Base-by-base conservation (phyloP, 2,329 filamentous ascomycete species). In the Colletotrichum tofieldiae region DNA sequence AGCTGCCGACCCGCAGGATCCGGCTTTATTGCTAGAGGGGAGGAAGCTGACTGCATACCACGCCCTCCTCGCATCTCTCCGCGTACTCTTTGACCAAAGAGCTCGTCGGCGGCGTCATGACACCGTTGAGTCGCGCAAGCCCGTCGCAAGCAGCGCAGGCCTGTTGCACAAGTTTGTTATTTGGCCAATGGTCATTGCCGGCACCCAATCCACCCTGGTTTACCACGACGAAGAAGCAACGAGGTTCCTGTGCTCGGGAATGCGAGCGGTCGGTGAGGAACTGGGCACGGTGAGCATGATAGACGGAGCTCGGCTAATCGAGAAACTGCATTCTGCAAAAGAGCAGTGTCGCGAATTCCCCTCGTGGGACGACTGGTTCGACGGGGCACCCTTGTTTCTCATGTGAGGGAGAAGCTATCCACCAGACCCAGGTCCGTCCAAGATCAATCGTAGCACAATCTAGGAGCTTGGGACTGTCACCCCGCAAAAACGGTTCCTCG, bases 361-460 rank as follows among this genome's bases (percentile, higher is more conserved):
- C 2, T 60, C 51, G 3, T 69, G 47, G 54, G 65, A 69, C n/a
- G 59, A 18, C 6, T 37, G 60, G 18, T 69, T 69, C 52, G 69
- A 72, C 39, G 65, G 59, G 54, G 47, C 59, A 64, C 59, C 59
- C 65, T 54, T 68, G 65, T 55, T 72, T 47, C 26, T 72, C 29
- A 64, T 69, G 59, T 64, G 32, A 69, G 5, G 16, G 26, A 35
- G 45, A 16, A 51, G 16, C 23, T 29, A 16, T 61, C 39, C 52
- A 43, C 18, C 3, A 60, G n/a, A 62, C 45, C 52, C 51, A 67
- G 58, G 58, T 39, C 59, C 43, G 20, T 52, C 59, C 59, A 29
- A 37, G 26, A 68, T 63, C 41, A 5, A 12, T 18, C 41, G 11
- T 41, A 35, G 20, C 8, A 7, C 43, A 45, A 45, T 20, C 4